Conservation (phyloP, 129 eudicot genomes). For the Centella asiatica region DNA sequence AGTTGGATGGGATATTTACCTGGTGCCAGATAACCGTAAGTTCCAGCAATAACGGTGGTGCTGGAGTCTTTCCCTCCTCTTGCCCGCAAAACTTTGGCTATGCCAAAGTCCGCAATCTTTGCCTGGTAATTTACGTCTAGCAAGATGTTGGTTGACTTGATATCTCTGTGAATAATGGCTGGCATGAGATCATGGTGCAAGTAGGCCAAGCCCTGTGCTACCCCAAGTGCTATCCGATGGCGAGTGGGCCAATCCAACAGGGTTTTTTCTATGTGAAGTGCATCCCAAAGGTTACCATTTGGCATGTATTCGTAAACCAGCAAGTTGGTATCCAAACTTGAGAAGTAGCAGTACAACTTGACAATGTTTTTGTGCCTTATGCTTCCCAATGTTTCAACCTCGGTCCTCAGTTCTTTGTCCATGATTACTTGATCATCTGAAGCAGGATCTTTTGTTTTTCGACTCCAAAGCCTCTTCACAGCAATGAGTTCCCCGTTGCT, state of each 20-base stretch:
- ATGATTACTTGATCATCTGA: slow-evolving; percentile 45
- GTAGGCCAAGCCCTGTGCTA: slow-evolving; percentile 87
- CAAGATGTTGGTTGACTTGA: slow-evolving; percentile 76
- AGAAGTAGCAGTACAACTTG: slow-evolving; percentile 67
- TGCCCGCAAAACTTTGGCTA: slow-evolving; percentile 79
- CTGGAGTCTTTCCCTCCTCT: slow-evolving; percentile 72
- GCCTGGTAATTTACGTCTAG: slow-evolving; percentile 63
- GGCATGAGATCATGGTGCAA: slow-evolving; percentile 80
- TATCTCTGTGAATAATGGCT: slow-evolving; percentile 80
- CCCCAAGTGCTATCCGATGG: slow-evolving; percentile 73
- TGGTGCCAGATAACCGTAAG: slow-evolving; percentile 93
- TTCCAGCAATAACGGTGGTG: slow-evolving; percentile 75
- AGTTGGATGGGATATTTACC: slow-evolving; percentile 29
- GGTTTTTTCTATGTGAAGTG: slow-evolving; percentile 65
- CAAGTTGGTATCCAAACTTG: slow-evolving; percentile 66
- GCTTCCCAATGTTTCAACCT: slow-evolving; percentile 86
- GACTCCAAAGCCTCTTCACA: slow-evolving; percentile 88
- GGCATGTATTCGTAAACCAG: slow-evolving; percentile 96
- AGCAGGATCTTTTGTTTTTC: slow-evolving; percentile 36
- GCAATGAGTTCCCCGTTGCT: slow-evolving; percentile 73
- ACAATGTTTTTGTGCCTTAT: slow-evolving; percentile 89
- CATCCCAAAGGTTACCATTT: slow-evolving; percentile 94
- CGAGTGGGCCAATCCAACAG: slow-evolving; percentile 79
- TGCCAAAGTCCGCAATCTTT: slow-evolving; percentile 90
- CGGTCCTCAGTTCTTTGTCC: slow-evolving; percentile 65